Evolutionary conservation across 352 stramenopile genomes (phyloP).

Genomic region (Phytophthora ramorum): DNA sequence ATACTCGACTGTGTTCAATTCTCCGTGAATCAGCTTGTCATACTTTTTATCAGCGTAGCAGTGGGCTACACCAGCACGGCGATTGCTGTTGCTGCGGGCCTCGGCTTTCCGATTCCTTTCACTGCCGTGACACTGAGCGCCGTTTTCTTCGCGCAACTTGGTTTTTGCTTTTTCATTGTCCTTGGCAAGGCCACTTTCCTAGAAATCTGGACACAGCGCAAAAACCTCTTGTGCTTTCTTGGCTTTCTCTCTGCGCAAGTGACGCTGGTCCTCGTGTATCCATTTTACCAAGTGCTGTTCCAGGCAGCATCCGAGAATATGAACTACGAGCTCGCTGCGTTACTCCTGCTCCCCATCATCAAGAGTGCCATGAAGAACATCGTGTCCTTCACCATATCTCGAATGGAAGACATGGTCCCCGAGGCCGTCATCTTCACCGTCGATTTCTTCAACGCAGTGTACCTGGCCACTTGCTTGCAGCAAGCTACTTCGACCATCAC

Average conservation of each 20-base stretch:
- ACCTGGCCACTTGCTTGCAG: conserved; percentile 26
- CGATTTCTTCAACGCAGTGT: conserved; percentile 32
- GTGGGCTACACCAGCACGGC: neutral
- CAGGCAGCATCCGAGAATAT: neutral
- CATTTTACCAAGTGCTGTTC: conserved; percentile 20
- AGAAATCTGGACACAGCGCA: neutral
- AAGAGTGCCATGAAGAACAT: conserved; percentile 25
- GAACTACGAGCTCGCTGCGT: neutral
- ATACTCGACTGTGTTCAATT: conserved; percentile 7
- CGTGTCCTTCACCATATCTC: conserved; percentile 9
- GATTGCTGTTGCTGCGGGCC: conserved; percentile 8
- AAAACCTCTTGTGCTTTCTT: conserved; percentile 4
- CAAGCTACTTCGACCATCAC: conserved; percentile 7
- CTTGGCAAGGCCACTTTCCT: neutral
- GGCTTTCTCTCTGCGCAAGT: conserved; percentile 19
- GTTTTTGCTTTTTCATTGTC: conserved; percentile 1
- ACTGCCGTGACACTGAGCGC: conserved; percentile 13
- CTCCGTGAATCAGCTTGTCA: neutral
- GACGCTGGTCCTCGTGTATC: conserved; percentile 17
- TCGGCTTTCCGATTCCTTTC: conserved; percentile 27
- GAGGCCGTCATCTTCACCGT: conserved; percentile 24
- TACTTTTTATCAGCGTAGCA: conserved; percentile 7
- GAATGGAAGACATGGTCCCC: conserved; percentile 24
- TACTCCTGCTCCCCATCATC: conserved; percentile 17
- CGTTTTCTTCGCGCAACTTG: neutral